A percentile compares a stretch with the other conserved stretches of the same genome.
Evolutionary conservation across 257 asterid genomes (phyloP).

Genomic region (Orobanche coerulescens): DNA sequence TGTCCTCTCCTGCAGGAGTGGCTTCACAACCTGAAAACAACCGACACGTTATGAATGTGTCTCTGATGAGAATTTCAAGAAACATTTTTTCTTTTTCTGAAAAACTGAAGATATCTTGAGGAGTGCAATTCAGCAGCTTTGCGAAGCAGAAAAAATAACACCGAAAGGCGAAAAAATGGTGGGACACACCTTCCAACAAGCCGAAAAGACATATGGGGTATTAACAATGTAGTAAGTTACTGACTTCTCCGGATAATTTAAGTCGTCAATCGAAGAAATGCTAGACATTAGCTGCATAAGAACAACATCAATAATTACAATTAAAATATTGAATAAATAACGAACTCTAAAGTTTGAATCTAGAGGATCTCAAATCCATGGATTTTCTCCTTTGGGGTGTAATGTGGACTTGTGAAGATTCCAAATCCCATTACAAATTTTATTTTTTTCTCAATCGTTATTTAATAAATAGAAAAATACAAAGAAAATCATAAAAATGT

Average conservation of each 20-base stretch:
- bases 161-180: not conserved
- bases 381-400: too few species aligned
- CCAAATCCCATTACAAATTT: too few species aligned
- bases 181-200: constrained; percentile 72
- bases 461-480: too few species aligned
- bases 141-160: not conserved
- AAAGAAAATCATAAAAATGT: too few species aligned
- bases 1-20: constrained; percentile 77
- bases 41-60: not conserved
- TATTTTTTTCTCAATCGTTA: too few species aligned
- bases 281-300: constrained; percentile 51
- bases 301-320: constrained; percentile 6
- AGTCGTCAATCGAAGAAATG: constrained; percentile 64
- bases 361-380: too few species aligned
- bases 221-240: constrained; percentile 66
- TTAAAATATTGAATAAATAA: not conserved
- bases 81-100: not conserved
- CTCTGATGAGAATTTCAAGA: not conserved
- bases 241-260: constrained; percentile 71
- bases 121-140: too few species aligned
- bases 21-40: constrained; percentile 58
- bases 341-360: too few species aligned
- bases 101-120: too few species aligned
- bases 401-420: too few species aligned
- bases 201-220: constrained; percentile 60